Conservation (phyloP, 1,139 yeast species). For the Kodamaea ohmeri region DNA sequence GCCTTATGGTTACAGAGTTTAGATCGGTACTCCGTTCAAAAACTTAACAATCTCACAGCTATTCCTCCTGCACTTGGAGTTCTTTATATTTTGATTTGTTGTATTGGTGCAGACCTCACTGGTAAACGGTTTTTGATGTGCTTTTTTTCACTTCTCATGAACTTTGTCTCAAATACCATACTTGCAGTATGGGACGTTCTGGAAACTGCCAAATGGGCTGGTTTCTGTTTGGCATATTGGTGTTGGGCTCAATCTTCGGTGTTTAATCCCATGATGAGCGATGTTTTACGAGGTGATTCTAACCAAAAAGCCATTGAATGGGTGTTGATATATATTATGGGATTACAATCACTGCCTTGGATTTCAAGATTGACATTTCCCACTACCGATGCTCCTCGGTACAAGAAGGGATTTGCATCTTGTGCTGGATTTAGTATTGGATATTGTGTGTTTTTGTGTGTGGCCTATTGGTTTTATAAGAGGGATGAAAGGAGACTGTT, state of each 20-base stretch:
- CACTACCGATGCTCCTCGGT: slow-evolving; percentile 20
- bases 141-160: slow-evolving; percentile 21
- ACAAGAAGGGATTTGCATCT: slow-evolving; percentile 18
- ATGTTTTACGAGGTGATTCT: slow-evolving; percentile 22
- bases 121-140: slow-evolving; percentile 27
- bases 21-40: slow-evolving; percentile 33
- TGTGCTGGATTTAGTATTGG: slow-evolving; percentile 19
- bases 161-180: slow-evolving; percentile 18
- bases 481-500: slow-evolving; percentile 14
- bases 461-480: slow-evolving; percentile 14
- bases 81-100: slow-evolving; percentile 39
- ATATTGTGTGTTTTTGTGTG: slow-evolving; percentile 9
- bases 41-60: slow-evolving; percentile 40
- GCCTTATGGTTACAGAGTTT: slow-evolving; percentile 50
- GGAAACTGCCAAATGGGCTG: slow-evolving; percentile 22
- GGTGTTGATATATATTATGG: slow-evolving; percentile 25
- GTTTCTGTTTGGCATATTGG: slow-evolving; percentile 21
- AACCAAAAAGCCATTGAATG: slow-evolving; percentile 28
- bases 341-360: slow-evolving; percentile 30
- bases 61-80: slow-evolving; percentile 52
- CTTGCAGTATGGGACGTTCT: slow-evolving; percentile 24
- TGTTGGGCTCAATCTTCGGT: slow-evolving; percentile 26
- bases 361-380: slow-evolving; percentile 23
- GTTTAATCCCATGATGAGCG: slow-evolving; percentile 23
- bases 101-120: slow-evolving; percentile 30